Conservation (phyloP, 75 land plant genomes). For the Pinus albicaulis region DNA sequence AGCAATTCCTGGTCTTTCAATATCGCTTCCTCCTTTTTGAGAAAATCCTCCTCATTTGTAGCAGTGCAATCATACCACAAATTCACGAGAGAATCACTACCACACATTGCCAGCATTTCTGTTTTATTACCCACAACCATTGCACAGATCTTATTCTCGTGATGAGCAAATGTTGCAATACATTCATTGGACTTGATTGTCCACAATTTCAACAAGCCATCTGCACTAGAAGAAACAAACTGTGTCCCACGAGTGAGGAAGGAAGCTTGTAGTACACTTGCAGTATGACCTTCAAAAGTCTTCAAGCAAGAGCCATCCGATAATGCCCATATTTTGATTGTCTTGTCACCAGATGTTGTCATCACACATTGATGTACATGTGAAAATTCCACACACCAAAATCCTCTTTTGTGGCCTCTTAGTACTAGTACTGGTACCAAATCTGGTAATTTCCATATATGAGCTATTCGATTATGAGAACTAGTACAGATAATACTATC, state of each 20-base stretch:
- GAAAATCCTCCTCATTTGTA: slow-evolving; percentile 76
- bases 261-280: slow-evolving; percentile 80
- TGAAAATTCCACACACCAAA: slow-evolving; percentile 95
- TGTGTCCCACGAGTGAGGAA: slow-evolving; percentile 93
- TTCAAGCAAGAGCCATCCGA: slow-evolving; percentile 91
- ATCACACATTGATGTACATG: slow-evolving; percentile 91
- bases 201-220: slow-evolving; percentile 93
- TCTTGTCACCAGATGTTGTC: slow-evolving; percentile 89
- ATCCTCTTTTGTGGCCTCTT: slow-evolving; percentile 85
- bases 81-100: slow-evolving; percentile 79
- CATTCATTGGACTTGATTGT: slow-evolving; percentile 89
- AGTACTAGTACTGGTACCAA: slow-evolving; percentile 50
- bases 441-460: slow-evolving; percentile 89
- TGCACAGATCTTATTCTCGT: slow-evolving; percentile 95
- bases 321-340: slow-evolving; percentile 86
- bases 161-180: slow-evolving; percentile 88
- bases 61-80: slow-evolving; percentile 89
- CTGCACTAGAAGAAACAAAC: slow-evolving; percentile 91
- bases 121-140: slow-evolving; percentile 78
- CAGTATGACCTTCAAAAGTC: slow-evolving; percentile 95
- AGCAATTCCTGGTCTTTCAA: slow-evolving; percentile 87
- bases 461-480: slow-evolving; percentile 94
- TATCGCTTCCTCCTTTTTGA: slow-evolving; percentile 84
- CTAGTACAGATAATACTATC: slow-evolving; percentile 89
- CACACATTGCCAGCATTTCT: slow-evolving; percentile 86